Conservation (phyloP, 306 rosid species). For the Cyclanthera cordifolia region DNA sequence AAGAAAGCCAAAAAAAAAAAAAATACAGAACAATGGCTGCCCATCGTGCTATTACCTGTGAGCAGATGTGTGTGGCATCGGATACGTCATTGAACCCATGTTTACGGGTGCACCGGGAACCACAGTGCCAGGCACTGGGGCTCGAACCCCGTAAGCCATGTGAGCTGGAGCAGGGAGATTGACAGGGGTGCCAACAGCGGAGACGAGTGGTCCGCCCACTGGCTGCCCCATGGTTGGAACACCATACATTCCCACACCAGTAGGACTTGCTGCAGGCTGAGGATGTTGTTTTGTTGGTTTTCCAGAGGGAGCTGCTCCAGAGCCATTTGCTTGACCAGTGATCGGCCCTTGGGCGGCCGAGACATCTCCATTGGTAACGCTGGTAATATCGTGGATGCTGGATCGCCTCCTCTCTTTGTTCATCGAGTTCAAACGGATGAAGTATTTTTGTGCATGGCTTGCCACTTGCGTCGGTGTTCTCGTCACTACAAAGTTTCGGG, state of each 20-base stretch:
- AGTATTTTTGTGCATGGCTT: conserved; percentile 92
- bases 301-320: conserved; percentile 33
- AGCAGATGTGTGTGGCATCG: conserved; percentile 57
- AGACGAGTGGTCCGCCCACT: conserved; percentile 73
- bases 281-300: conserved; percentile 44
- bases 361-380: conserved; percentile 62
- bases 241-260: conserved; percentile 54
- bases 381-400: conserved; percentile 90
- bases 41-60: conserved; percentile 45
- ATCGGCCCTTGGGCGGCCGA: conserved; percentile 66
- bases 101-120: conserved; percentile 73
- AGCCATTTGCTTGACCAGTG: conserved; percentile 68
- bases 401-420: conserved; percentile 94
- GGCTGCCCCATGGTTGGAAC: conserved; percentile 81
- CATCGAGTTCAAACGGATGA: conserved; percentile 91
- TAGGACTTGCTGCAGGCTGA: conserved; percentile 40
- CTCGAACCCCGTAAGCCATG: conserved; percentile 69
- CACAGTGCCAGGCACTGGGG: conserved; percentile 47
- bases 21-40: conserved; percentile 12
- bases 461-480: conserved; percentile 98
- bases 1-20: neutral
- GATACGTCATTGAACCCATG: conserved; percentile 61
- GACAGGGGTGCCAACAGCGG: conserved; percentile 86
- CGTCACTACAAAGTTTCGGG: conserved; percentile 85
- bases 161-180: conserved; percentile 52